Conservation (phyloP, 345 rosid species). For the Stellera chamaejasme region DNA sequence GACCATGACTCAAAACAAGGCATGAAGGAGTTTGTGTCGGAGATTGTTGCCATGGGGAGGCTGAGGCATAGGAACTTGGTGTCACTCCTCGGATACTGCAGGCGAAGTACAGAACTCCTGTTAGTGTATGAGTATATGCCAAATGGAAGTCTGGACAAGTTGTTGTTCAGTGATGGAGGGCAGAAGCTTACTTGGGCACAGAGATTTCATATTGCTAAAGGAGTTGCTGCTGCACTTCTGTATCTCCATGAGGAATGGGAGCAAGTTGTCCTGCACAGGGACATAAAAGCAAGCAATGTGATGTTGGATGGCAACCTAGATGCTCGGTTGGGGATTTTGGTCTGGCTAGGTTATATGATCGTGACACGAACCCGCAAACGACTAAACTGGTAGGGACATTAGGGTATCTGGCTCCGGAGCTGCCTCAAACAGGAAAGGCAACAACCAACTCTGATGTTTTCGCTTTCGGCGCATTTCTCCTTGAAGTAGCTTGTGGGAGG, state of each 20-base stretch:
- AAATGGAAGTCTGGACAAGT: slow-evolving; percentile 37
- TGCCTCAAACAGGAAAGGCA: slow-evolving; percentile 31
- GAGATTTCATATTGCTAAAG: slow-evolving; percentile 28
- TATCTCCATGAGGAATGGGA: slow-evolving; percentile 50
- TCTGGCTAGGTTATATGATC: slow-evolving; percentile 23
- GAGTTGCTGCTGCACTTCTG: slow-evolving; percentile 35
- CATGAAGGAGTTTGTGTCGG: slow-evolving; percentile 43
- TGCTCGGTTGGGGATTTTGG: slow-evolving; percentile 24
- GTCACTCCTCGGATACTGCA: slow-evolving; percentile 38
- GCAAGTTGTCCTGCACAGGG: slow-evolving; percentile 46
- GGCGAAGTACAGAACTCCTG: slow-evolving; percentile 32
- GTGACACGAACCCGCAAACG: slow-evolving; percentile 4
- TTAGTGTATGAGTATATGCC: slow-evolving; percentile 43
- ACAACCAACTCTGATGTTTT: slow-evolving; percentile 30
- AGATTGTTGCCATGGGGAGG: slow-evolving; percentile 38
- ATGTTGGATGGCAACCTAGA: slow-evolving; percentile 22
- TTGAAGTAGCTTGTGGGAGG: slow-evolving; percentile 43
- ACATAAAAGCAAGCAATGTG: slow-evolving; percentile 43
- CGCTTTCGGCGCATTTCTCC: slow-evolving; percentile 37
- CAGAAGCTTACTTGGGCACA: slow-evolving; percentile 33
- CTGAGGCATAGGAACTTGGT: slow-evolving; percentile 44
- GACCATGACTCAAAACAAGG: slow-evolving; percentile 30
- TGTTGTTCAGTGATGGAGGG: slow-evolving; percentile 16
- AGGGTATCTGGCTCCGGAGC: slow-evolving; percentile 48
- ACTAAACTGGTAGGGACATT: slow-evolving; percentile 19